Conservation (phyloP, 2,329 filamentous ascomycete genomes). For the Cytospora piceicola region DNA sequence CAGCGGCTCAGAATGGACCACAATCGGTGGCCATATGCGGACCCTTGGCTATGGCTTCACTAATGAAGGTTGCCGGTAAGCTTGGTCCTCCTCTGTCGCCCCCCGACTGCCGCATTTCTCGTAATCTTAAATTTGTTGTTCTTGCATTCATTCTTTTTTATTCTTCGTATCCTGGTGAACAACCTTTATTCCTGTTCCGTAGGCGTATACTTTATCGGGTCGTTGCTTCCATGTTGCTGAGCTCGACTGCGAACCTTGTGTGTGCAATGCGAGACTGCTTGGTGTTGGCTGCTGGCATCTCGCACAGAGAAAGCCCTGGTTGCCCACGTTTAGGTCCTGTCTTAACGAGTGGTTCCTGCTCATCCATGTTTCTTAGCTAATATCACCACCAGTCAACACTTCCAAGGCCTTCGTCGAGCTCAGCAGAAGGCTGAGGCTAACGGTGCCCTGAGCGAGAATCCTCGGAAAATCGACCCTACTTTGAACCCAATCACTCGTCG, state of each 20-base stretch:
- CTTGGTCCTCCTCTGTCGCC: conserved; percentile 33
- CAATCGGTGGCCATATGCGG: conserved; percentile 65
- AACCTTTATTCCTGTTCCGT: neutral
- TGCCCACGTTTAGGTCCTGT: neutral
- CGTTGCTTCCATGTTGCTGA: neutral
- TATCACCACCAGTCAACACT: conserved; percentile 57
- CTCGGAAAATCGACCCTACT: conserved; percentile 53
- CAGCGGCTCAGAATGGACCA: conserved; percentile 65
- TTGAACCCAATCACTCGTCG: conserved; percentile 63
- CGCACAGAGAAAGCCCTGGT: neutral
- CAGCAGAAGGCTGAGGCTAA: conserved; percentile 56
- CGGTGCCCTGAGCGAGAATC: conserved; percentile 40
- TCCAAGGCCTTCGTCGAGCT: conserved; percentile 60
- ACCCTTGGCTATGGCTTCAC: conserved; percentile 64
- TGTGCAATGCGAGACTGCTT: neutral
- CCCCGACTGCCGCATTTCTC: neutral
- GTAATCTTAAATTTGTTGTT: conserved; percentile 15
- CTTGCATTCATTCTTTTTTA: conserved; percentile 17
- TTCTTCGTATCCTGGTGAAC: neutral
- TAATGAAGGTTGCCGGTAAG: conserved; percentile 67
- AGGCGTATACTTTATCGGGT: neutral
- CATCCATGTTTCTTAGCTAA: conserved; percentile 24
- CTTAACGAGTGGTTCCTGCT: neutral
- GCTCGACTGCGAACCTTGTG: neutral
- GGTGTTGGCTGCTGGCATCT: neutral